A percentile compares a stretch with the other conserved stretches of the same genome.
These are phyloP conservation scores for Aspergillus udagawae DNA, from an alignment of 2,329 filamentous ascomycete species.

Conservation along the genomic window DNA sequence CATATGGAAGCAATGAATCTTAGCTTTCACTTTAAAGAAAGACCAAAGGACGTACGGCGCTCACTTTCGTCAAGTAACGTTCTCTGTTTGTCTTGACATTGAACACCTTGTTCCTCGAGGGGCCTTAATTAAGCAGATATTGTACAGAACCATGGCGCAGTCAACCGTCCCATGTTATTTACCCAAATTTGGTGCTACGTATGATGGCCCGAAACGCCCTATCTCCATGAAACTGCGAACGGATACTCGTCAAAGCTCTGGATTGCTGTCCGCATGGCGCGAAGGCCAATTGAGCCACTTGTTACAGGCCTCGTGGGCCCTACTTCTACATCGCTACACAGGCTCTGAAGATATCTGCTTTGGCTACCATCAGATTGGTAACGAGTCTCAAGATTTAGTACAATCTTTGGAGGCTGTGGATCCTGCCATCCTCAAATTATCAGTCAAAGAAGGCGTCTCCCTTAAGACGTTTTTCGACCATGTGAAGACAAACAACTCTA, in stretches of 20 bases:
- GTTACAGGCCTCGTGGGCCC: constrained; percentile 44
- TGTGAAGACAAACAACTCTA: constrained; percentile 11
- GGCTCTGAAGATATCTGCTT: constrained; percentile 47
- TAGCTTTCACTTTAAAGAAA: neutral
- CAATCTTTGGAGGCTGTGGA: constrained; percentile 11
- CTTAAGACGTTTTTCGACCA: constrained; percentile 26
- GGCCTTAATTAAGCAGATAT: constrained; percentile 2
- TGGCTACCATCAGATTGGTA: constrained; percentile 35
- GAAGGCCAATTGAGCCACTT: constrained; percentile 22
- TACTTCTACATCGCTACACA: constrained; percentile 45
- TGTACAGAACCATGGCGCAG: constrained; percentile 22
- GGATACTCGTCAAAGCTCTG: constrained; percentile 24
- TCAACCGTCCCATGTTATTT: constrained; percentile 30
- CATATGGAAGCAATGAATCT: neutral
- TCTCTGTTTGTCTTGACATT: neutral
- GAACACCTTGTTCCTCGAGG: neutral
- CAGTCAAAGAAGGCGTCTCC: constrained; percentile 27
- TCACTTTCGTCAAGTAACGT: neutral
- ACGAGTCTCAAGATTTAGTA: constrained; percentile 10
- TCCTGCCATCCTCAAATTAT: constrained; percentile 22
- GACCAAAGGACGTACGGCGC: neutral
- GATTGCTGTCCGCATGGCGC: constrained; percentile 29
- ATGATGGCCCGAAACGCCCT: constrained; percentile 29
- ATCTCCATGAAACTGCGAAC: constrained; percentile 33
- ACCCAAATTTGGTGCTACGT: constrained; percentile 29